Conservation (phyloP, 768 basidiomycete genomes). For the Hericium coralloides region DNA sequence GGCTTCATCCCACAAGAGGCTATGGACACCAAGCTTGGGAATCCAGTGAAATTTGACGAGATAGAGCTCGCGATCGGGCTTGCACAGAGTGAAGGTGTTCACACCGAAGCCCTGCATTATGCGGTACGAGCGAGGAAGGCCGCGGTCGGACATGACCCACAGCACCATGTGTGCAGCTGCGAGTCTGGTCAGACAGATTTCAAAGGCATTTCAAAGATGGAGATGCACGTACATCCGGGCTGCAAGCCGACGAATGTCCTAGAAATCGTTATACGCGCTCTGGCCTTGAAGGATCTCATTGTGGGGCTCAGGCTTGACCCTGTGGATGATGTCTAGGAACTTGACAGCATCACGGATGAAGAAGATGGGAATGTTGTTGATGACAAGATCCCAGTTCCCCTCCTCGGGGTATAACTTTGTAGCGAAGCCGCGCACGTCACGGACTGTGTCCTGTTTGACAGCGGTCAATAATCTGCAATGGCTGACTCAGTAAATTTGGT, state of each 20-base stretch:
- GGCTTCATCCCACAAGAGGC: constrained; percentile 83
- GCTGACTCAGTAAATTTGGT: constrained; percentile 12
- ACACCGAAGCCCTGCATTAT: constrained; percentile 90
- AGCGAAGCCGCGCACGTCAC: constrained; percentile 86
- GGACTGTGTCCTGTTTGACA: constrained; percentile 48
- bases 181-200: background rate
- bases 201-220: background rate
- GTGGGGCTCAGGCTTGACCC: constrained; percentile 78
- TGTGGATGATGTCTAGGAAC: constrained; percentile 81
- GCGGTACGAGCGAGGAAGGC: constrained; percentile 74
- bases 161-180: constrained; percentile 63
- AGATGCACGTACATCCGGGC: constrained; percentile 41
- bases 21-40: constrained; percentile 76
- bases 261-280: constrained; percentile 75
- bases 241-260: constrained; percentile 75
- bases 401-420: constrained; percentile 75
- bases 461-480: background rate
- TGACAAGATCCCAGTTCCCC: constrained; percentile 84
- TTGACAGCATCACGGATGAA: constrained; percentile 77
- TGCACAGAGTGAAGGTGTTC: constrained; percentile 75
- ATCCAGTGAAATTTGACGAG: constrained; percentile 90
- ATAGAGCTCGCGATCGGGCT: constrained; percentile 51
- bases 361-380: constrained; percentile 78
- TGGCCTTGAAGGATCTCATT: constrained; percentile 71
- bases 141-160: constrained; percentile 84